Conservation (phyloP, 148 eudicot genomes). For the Pharnaceum exiguum region DNA sequence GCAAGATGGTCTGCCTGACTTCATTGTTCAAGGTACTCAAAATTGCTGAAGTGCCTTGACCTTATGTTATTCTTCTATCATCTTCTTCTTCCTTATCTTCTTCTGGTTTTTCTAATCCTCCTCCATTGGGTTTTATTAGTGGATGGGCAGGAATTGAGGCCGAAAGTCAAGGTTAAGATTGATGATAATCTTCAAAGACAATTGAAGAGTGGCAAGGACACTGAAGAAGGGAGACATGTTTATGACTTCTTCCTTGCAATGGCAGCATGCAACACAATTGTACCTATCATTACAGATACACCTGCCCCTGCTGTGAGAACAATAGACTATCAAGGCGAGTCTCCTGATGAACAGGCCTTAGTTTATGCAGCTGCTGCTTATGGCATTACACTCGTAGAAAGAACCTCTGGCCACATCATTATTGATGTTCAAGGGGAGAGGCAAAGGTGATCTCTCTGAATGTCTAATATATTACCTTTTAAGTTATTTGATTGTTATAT, state of each 20-base stretch:
- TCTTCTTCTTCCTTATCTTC: not conserved
- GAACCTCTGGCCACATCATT: constrained; percentile 93
- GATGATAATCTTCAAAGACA: constrained; percentile 58
- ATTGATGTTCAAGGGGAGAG: constrained; percentile 86
- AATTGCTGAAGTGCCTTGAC: not conserved
- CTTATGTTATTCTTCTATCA: not conserved
- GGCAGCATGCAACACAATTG: constrained; percentile 98
- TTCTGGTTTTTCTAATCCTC: constrained; percentile 5
- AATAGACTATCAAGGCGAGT: constrained; percentile 95
- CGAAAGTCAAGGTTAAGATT: constrained; percentile 88
- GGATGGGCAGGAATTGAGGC: constrained; percentile 61
- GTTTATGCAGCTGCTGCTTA: constrained; percentile 98
- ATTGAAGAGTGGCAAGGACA: constrained; percentile 33
- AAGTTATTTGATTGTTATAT: too few species aligned
- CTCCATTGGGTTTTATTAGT: constrained; percentile 34
- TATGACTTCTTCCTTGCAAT: constrained; percentile 83
- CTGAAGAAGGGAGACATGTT: constrained; percentile 42
- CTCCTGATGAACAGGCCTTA: constrained; percentile 99
- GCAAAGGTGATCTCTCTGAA: constrained; percentile 68
- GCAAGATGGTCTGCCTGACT: constrained; percentile 39
- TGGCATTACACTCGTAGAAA: constrained; percentile 84
- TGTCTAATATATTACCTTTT: too few species aligned
- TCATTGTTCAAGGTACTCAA: constrained; percentile 51
- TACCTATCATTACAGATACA: constrained; percentile 66
- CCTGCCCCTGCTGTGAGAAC: constrained; percentile 48